phyloP scores from a whole-genome alignment of 352 stramenopile genomes.

The Phytophthora fragariae region DNA sequence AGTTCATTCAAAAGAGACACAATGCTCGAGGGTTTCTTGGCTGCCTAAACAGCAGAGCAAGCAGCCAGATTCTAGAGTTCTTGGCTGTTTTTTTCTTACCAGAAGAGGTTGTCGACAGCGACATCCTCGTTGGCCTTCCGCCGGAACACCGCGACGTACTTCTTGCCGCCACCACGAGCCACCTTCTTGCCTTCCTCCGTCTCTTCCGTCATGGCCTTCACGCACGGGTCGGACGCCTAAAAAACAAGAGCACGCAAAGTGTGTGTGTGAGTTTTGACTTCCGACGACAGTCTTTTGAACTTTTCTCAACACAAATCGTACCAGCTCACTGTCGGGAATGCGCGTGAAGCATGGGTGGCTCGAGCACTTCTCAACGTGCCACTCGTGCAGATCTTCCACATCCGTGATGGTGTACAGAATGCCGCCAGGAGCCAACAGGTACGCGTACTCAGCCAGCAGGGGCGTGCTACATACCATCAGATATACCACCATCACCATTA shows the following conservation, averaged over 20 bases:
- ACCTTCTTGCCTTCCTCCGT: conserved; percentile 99
- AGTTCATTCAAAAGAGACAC: conserved; percentile 36
- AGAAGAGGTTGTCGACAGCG: conserved; percentile 70
- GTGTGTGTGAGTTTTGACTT: not conserved
- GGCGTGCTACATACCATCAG: conserved; percentile 61
- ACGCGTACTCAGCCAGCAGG: conserved; percentile 98
- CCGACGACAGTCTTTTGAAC: not conserved
- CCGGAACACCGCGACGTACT: conserved; percentile 89
- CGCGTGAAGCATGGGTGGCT: conserved; percentile 94
- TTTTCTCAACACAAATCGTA: conserved; percentile 34
- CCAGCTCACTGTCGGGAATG: conserved; percentile 89
- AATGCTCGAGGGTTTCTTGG: not conserved
- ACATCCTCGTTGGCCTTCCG: conserved; percentile 73
- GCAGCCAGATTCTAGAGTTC: conserved; percentile 5
- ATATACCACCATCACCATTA: conserved; percentile 1
- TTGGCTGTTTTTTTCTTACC: conserved; percentile 40
- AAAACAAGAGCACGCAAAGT: not conserved
- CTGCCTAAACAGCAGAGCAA: not conserved
- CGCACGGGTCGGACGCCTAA: conserved; percentile 90
- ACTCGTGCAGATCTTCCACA: conserved; percentile 98
- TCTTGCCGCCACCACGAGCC: conserved; percentile 87
- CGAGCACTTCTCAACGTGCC: conserved; percentile 96
- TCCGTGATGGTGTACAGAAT: conserved; percentile 99
- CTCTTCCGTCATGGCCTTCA: conserved; percentile 95
- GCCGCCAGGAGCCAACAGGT: conserved; percentile 91